Evolutionary conservation across 768 basidiomycete species (phyloP).

Genomic region (Collybia nuda): DNA sequence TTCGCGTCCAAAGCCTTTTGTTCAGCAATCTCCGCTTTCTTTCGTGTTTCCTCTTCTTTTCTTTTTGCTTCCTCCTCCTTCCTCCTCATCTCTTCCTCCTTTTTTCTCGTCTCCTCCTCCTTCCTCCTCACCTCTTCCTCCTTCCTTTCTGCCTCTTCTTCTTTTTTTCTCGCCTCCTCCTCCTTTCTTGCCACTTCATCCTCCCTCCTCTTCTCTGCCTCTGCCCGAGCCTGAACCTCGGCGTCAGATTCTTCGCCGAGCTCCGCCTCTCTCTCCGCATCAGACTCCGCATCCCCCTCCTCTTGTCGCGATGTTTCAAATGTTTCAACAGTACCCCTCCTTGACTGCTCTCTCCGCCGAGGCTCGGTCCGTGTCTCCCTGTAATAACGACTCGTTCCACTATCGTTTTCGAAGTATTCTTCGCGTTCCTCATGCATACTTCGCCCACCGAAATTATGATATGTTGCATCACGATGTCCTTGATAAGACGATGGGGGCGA

Average conservation of each 20-base stretch:
- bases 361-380: no score
- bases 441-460: constrained; percentile 19
- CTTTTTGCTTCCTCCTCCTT: constrained; percentile 25
- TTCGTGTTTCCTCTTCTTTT: constrained; percentile 19
- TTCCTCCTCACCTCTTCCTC: constrained; percentile 13
- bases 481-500: constrained; percentile 17
- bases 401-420: constrained; percentile 16
- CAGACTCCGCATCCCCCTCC: constrained; percentile 10
- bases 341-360: not conserved
- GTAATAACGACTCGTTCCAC: constrained; percentile 3
- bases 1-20: constrained; percentile 19
- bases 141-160: constrained; percentile 22
- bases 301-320: constrained; percentile 9
- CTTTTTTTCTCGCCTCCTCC: constrained; percentile 20
- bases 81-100: constrained; percentile 22
- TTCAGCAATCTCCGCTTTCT: constrained; percentile 23
- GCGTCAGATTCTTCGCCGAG: constrained; percentile 15
- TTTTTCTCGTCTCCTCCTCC: constrained; percentile 13
- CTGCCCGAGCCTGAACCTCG: constrained; percentile 4
- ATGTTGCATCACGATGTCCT: constrained; percentile 12
- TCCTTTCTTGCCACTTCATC: constrained; percentile 23
- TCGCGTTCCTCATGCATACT: constrained; percentile 15
- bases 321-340: constrained; percentile 6
- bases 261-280: constrained; percentile 10
- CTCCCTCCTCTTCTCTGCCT: constrained; percentile 16